These are phyloP conservation scores for Amyloporia xantha DNA, from an alignment of 768 basidiomycete species.

Conservation along the genomic window DNA sequence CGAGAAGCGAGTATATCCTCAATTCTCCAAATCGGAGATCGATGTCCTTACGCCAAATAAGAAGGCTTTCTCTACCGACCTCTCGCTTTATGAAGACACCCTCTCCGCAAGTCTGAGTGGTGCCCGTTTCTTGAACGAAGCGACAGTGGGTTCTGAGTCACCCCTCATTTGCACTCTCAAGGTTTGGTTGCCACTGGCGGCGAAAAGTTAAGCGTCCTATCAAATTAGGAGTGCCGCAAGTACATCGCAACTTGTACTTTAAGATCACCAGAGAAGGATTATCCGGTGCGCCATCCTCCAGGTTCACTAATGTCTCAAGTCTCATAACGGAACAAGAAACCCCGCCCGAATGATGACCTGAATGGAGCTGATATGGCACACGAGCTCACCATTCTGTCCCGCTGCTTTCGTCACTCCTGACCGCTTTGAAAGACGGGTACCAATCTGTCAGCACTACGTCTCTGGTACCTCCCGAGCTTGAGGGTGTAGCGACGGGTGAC, in stretches of 20 bases:
- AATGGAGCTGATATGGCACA: constrained; percentile 94
- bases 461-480: constrained; percentile 77
- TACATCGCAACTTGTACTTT: constrained; percentile 86
- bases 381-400: constrained; percentile 91
- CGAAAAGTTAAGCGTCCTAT: constrained; percentile 41
- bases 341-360: too few relatives aligned
- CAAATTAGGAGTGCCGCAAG: constrained; percentile 48
- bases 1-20: constrained; percentile 86
- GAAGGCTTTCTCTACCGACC: too few relatives aligned
- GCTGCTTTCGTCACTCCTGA: constrained; percentile 52
- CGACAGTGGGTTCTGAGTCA: constrained; percentile 93
- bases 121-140: constrained; percentile 74
- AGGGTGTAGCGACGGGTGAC: constrained; percentile 61
- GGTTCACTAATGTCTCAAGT: not conserved
- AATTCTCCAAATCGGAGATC: constrained; percentile 70
- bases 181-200: constrained; percentile 88
- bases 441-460: too few relatives aligned
- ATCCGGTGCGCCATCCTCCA: constrained; percentile 52
- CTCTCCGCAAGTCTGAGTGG: constrained; percentile 53
- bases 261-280: constrained; percentile 85
- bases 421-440: too few relatives aligned
- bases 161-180: constrained; percentile 90
- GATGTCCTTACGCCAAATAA: constrained; percentile 96
- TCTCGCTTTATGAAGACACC: too few relatives aligned
- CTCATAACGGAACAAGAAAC: constrained; percentile 86